Base-by-base conservation (phyloP, 805 yeast species). In the Wickerhamomyces queroliae region DNA sequence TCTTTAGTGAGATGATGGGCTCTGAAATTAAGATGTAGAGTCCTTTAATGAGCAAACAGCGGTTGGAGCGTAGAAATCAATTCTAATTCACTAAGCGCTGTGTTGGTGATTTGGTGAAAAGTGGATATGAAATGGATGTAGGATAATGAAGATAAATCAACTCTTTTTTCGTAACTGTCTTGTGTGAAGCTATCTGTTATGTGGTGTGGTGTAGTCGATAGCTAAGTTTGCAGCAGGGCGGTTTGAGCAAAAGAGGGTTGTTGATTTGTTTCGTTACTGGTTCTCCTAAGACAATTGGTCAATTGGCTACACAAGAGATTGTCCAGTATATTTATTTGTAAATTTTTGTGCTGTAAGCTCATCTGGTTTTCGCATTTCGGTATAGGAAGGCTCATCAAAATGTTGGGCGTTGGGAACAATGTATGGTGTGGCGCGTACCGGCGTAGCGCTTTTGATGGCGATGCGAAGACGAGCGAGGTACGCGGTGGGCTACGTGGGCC, bases 381-480 rank as follows among this genome's bases (percentile, higher is more conserved):
- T 11, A 15, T 22, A 12, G 16, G 9, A 13, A 15, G 13, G 13
- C 5, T 15, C 26, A 33, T 24, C 22, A 24, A 33, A 33, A 33
- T 33, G 36, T 33, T 33, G 36, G 36, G 36, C 36, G 36, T 33
- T 33, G 36, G 36, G 36, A 33, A 12, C 19, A n/a, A n/a, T 18
- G 15, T 19, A 30, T 19, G 33, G 21, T n/a, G 25, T 23, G 8
- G n/a, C 13, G 22, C 12, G 33, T 25, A 8, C 8, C 28, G 28
- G 28, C 6, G 5, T 8, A 23, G 25, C 11, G 25, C 10, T 11
- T 23, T 23, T 23, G 11, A 23, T 8, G 25, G 11, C 25, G 25
- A 23, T n/a, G n/a, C n/a, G n/a, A n/a, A n/a, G n/a, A n/a, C n/a
- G n/a, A n/a, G n/a, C n/a, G n/a, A n/a, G n/a, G n/a, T n/a, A n/a